Percentiles rank a stretch among this genome's conserved stretches.
Evolutionary conservation across 345 rosid species (phyloP).

Genomic region (Ricinus communis): DNA sequence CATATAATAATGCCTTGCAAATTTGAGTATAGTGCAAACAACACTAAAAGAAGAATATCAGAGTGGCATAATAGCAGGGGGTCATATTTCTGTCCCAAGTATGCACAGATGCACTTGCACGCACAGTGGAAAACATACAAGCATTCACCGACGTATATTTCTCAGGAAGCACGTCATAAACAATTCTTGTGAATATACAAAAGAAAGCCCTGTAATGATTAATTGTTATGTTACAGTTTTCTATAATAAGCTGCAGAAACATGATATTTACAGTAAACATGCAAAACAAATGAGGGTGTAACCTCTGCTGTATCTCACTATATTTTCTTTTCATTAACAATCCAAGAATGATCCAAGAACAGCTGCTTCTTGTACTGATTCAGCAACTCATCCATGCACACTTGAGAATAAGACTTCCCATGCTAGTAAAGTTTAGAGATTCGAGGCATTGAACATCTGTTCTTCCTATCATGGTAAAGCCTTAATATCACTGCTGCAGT

Average conservation of each 20-base stretch:
- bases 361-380: neutral
- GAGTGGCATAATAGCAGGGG: neutral
- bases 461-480: constrained; percentile 67
- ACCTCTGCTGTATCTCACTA: neutral
- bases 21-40: neutral
- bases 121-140: no score
- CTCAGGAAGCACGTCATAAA: no score
- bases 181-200: no score
- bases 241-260: neutral
- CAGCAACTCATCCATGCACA: constrained; percentile 10
- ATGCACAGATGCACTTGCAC: no score
- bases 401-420: constrained; percentile 17
- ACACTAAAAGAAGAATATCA: neutral
- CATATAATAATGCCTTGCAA: neutral
- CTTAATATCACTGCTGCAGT: constrained; percentile 79
- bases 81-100: no score
- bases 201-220: no score
- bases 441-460: constrained; percentile 68
- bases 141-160: no score
- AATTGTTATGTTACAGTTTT: no score
- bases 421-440: constrained; percentile 68
- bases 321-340: neutral
- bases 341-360: neutral
- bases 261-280: neutral
- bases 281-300: constrained; percentile 6